Percentiles rank a stretch among this genome's conserved stretches.
phyloP scores from a whole-genome alignment of 1,284 basidiomycete species.

The Macrocystidia cucumis region DNA sequence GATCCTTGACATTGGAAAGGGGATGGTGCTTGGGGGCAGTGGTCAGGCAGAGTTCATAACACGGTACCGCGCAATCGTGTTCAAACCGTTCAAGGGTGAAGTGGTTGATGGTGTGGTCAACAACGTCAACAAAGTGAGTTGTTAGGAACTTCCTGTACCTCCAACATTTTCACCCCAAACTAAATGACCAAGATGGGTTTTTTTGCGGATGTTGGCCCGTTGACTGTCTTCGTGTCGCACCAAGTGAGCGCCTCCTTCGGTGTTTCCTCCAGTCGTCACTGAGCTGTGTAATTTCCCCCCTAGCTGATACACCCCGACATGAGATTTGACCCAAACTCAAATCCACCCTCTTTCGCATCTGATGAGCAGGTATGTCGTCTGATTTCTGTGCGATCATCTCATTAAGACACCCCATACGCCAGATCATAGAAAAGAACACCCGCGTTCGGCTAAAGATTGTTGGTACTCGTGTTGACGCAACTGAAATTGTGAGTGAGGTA shows the following conservation, averaged over 20 bases:
- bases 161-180: no score
- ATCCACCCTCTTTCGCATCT: conserved; percentile 86
- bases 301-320: conserved; percentile 92
- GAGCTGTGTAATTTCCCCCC: conserved; percentile 7
- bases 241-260: conserved; percentile 55
- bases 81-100: conserved; percentile 98
- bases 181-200: conserved; percentile 79
- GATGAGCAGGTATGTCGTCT: conserved; percentile 65
- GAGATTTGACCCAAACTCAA: conserved; percentile 89
- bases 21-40: conserved; percentile 86
- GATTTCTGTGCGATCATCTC: conserved; percentile 5
- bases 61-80: conserved; percentile 88
- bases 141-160: no score
- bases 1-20: conserved; percentile 84
- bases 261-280: conserved; percentile 11
- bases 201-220: conserved; percentile 92
- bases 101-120: conserved; percentile 96
- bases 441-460: conserved; percentile 93
- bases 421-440: conserved; percentile 92
- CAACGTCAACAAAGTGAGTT: conserved; percentile 88
- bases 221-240: conserved; percentile 89
- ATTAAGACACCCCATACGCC: conserved; percentile 1
- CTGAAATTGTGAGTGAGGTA: conserved; percentile 74
- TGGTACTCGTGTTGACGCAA: conserved; percentile 94
- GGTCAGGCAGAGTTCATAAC: conserved; percentile 94